These are phyloP conservation scores for Nannochloropsis salina DNA, from an alignment of 108 stramenopile genomes.

Conservation along the genomic window DNA sequence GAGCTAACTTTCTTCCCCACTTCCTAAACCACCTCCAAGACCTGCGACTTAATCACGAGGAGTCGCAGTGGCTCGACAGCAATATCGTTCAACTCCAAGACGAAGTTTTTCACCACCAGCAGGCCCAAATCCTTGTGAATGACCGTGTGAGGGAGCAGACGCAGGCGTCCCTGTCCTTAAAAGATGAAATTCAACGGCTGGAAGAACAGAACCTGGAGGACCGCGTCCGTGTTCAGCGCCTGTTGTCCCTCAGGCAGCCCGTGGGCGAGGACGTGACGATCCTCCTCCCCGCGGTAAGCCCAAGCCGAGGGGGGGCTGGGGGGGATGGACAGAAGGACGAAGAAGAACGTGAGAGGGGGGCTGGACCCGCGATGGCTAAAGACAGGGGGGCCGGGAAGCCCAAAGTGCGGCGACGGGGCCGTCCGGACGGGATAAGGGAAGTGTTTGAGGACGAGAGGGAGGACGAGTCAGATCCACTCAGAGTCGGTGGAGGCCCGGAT, in stretches of 20 bases:
- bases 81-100: background rate
- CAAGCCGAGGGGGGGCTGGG: background rate
- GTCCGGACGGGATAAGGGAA: background rate
- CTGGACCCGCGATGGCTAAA: background rate
- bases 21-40: background rate
- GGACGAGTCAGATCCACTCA: background rate
- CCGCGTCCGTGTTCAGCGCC: background rate
- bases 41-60: background rate
- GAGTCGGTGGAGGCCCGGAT: background rate
- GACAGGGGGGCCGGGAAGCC: background rate
- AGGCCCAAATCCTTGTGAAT: background rate
- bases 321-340: background rate
- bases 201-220: conserved; percentile 1
- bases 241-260: background rate
- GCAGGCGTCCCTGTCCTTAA: background rate
- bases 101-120: background rate
- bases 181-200: background rate
- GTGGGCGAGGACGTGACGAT: background rate
- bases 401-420: background rate
- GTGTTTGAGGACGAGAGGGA: background rate
- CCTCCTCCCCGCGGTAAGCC: background rate
- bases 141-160: background rate
- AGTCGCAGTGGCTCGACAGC: background rate
- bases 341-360: background rate
- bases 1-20: background rate